Evolutionary conservation across 1,284 basidiomycete species (phyloP), one percentile per base, ranked within the genome.

Genomic region (Microbotryum intermedium): DNA sequence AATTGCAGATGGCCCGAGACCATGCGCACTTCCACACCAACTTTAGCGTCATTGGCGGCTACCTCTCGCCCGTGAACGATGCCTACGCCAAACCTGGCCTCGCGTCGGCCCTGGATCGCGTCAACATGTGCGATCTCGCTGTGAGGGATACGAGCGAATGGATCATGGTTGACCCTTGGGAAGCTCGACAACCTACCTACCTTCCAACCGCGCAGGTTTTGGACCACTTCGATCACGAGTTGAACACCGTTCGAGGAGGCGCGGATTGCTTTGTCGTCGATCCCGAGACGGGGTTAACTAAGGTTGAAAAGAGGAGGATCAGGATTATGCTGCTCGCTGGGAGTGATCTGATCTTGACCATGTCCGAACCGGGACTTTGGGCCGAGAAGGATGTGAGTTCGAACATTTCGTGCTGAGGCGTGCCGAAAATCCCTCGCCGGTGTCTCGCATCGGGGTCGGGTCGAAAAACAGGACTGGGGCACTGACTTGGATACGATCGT

Each of bases 281-380:
- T 55, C 21, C 39, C 16, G 53, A 53, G 34, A 62, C 60, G 51
- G 69, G 67, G 3, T 52, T 58, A 28, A 25, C 6, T 2, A 49
- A 52, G 26, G 73, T 75, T 34, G 74, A 72, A 58, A 69, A 72
- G 67, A 68, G 76, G 52, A 72, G 72, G 61, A 75, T 77, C 65
- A 78, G 80, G 70, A 82, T 97, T 68, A 93, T 98, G 87, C 83
- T 99, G 29, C 83, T 99, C 56, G 95, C 95, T 3, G 95, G 94
- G 43, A 93, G 90, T 26, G 94, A 99, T 76, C 80, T 99, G 69
- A 98, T 98, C 74, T 86, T 91, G 73, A 95, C 91, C 55, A 97
- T 98, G 86, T 90, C 89, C 68, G 91, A 97, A 76, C 91, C 91
- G n/a, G 95, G 95, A 18, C 92, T 99, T 25, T 99, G 95, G 95